phyloP scores from a whole-genome alignment of 176 grass and related monocot species.

The Ampelocalamus luodianensis region DNA sequence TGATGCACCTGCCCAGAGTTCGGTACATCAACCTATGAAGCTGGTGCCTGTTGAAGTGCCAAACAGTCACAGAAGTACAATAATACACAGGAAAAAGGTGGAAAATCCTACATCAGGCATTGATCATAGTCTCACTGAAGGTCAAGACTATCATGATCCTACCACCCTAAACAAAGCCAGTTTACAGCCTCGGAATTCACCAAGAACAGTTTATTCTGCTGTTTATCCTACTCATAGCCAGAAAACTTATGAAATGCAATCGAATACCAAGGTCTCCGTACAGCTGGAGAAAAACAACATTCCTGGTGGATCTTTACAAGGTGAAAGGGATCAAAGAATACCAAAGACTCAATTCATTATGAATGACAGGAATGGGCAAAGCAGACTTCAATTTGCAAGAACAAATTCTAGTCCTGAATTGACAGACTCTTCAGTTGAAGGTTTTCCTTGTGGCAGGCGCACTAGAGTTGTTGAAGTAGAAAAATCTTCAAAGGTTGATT shows the following conservation, averaged over 20 bases:
- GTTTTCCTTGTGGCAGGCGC: conserved; percentile 30
- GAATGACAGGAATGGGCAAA: conserved; percentile 37
- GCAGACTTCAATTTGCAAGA: conserved; percentile 52
- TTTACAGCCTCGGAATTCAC: neutral
- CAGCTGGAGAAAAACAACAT: conserved; percentile 45
- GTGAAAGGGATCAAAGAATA: conserved; percentile 40
- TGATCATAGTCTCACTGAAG: conserved; percentile 34
- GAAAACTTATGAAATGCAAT: conserved; percentile 34
- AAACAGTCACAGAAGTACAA: conserved; percentile 32
- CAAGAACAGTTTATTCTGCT: conserved; percentile 32
- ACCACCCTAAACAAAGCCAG: neutral
- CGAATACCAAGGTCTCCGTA: conserved; percentile 19
- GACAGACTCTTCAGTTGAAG: conserved; percentile 51
- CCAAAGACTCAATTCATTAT: conserved; percentile 27
- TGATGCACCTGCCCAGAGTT: conserved; percentile 38
- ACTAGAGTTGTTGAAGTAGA: conserved; percentile 31
- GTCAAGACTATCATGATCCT: conserved; percentile 27
- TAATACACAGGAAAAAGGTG: neutral
- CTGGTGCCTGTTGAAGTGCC: conserved; percentile 41
- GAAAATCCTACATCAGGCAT: conserved; percentile 26
- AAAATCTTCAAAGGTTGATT: conserved; percentile 41
- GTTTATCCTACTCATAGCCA: conserved; percentile 33
- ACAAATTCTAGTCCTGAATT: conserved; percentile 65
- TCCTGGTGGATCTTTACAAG: conserved; percentile 31
- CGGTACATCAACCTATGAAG: conserved; percentile 7